Percentiles rank a stretch among this genome's conserved stretches.
Evolutionary conservation across 2,329 filamentous ascomycete species (phyloP).

Genomic region (Alternaria atra): DNA sequence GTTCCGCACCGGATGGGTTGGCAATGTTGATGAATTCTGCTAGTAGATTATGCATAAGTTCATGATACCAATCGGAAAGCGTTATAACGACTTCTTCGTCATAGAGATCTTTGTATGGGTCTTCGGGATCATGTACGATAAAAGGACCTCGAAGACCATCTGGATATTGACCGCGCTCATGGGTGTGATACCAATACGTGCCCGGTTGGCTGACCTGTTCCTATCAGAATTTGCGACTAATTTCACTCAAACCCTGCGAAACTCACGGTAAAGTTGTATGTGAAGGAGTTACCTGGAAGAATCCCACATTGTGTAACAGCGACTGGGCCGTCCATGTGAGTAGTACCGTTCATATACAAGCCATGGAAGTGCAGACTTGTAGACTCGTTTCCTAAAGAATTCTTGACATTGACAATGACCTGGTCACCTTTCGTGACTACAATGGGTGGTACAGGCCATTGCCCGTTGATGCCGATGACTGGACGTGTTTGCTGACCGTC

Average conservation of each 20-base stretch:
- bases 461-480: conserved; percentile 75
- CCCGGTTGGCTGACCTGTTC: conserved; percentile 61
- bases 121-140: conserved; percentile 68
- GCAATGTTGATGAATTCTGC: conserved; percentile 56
- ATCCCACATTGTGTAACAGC: conserved; percentile 69
- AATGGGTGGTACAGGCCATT: conserved; percentile 77
- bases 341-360: conserved; percentile 78
- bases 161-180: conserved; percentile 68
- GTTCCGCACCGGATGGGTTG: conserved; percentile 69
- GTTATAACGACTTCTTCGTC: conserved; percentile 71
- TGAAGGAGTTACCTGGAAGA: conserved; percentile 68
- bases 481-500: conserved; percentile 61
- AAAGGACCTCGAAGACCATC: conserved; percentile 75
- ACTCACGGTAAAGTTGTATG: conserved; percentile 61
- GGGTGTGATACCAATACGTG: conserved; percentile 74
- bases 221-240: conserved; percentile 46
- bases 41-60: conserved; percentile 59
- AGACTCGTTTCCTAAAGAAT: conserved; percentile 69
- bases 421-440: conserved; percentile 78
- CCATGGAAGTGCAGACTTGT: conserved; percentile 81
- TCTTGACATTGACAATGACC: conserved; percentile 73
- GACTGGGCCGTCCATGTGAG: conserved; percentile 75
- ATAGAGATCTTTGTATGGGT: conserved; percentile 63
- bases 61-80: conserved; percentile 78
- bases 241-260: neutral